A percentile compares a stretch with the other conserved stretches of the same genome.
Conservation (phyloP, 495 filamentous ascomycete species). For the Penicillium riverlandense region DNA sequence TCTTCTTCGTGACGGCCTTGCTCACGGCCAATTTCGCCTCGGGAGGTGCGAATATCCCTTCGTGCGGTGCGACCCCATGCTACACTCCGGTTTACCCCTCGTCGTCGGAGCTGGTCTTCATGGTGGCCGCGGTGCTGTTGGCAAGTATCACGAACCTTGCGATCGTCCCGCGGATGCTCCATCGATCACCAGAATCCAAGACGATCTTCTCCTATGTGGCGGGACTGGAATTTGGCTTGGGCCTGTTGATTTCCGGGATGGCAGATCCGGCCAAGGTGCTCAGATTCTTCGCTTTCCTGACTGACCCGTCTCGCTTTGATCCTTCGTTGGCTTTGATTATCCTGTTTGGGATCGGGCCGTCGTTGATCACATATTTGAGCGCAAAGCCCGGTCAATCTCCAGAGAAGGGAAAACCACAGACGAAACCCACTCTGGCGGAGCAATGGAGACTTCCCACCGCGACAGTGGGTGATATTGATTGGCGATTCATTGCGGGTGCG, state of each 20-base stretch:
- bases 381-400: slow-evolving; percentile 21
- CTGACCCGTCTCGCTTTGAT: slow-evolving; percentile 39
- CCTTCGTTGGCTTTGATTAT: slow-evolving; percentile 46
- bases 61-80: slow-evolving; percentile 36
- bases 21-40: slow-evolving; percentile 39
- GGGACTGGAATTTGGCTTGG: slow-evolving; percentile 48
- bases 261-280: slow-evolving; percentile 46
- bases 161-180: slow-evolving; percentile 18
- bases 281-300: slow-evolving; percentile 44
- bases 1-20: slow-evolving; percentile 49
- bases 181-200: slow-evolving; percentile 19
- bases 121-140: slow-evolving; percentile 22
- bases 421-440: slow-evolving; percentile 34
- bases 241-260: slow-evolving; percentile 50
- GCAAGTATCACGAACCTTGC: slow-evolving; percentile 27
- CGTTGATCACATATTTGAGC: slow-evolving; percentile 27
- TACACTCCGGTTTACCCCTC: slow-evolving; percentile 43
- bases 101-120: slow-evolving; percentile 22
- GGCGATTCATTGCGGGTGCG: slow-evolving; percentile 45
- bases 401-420: slow-evolving; percentile 6
- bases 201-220: slow-evolving; percentile 32
- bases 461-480: slow-evolving; percentile 44
- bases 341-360: slow-evolving; percentile 43
- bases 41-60: slow-evolving; percentile 22
- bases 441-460: slow-evolving; percentile 39